These are phyloP conservation scores for Magnusiomyces magnusii DNA, from an alignment of 1,139 yeast genomes.

Conservation along the genomic window DNA sequence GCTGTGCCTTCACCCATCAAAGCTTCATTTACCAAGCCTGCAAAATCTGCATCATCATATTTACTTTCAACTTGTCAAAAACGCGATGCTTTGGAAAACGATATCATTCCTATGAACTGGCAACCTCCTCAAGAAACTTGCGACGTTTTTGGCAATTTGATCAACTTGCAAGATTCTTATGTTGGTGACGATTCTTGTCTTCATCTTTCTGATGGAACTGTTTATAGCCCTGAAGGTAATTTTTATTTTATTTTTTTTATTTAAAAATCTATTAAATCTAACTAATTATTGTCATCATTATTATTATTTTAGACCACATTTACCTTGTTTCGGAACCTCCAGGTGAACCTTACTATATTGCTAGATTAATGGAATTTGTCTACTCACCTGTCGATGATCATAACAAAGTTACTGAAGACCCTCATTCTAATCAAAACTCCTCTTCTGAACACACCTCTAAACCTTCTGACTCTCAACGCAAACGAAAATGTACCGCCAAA, in stretches of 20 bases:
- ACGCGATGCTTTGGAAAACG: conserved; percentile 6
- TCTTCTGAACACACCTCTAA: background rate
- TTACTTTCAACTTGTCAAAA: background rate
- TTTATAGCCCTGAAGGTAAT: conserved; percentile 31
- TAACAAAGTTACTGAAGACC: background rate
- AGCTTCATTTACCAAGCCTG: too few species aligned
- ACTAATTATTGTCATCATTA: conserved; percentile 1
- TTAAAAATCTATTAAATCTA: conserved; percentile 1
- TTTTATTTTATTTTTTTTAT: background rate
- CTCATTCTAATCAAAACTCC: background rate
- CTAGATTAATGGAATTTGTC: conserved; percentile 72
- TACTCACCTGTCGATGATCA: conserved; percentile 17
- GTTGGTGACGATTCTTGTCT: conserved; percentile 33
- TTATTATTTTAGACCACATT: conserved; percentile 46
- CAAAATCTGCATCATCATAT: too few species aligned
- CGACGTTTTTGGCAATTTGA: conserved; percentile 22
- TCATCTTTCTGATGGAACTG: conserved; percentile 32
- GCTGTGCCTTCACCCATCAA: too few species aligned
- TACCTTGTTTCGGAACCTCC: conserved; percentile 91
- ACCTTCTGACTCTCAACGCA: background rate
- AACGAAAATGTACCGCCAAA: conserved; percentile 1
- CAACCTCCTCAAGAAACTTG: conserved; percentile 29
- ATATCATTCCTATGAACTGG: conserved; percentile 32
- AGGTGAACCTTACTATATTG: conserved; percentile 90
- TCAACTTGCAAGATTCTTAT: conserved; percentile 39